Evolutionary conservation across 2,329 filamentous ascomycete species (phyloP).

Genomic region (Aspergillus clavatus): DNA sequence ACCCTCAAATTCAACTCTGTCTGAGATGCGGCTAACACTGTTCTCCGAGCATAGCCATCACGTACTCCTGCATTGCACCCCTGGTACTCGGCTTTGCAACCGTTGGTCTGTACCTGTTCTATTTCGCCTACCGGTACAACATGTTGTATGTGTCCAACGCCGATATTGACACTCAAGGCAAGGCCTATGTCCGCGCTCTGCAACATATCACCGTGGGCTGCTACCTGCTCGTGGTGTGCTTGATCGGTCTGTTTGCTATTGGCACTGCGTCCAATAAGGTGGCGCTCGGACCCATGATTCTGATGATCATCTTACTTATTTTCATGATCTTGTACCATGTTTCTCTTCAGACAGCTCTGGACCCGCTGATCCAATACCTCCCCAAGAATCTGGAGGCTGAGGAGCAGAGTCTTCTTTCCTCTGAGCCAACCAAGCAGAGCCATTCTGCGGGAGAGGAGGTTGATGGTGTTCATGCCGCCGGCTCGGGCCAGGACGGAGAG

Average conservation of each 20-base stretch:
- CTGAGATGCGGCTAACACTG: background rate
- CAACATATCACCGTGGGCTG: slow-evolving; percentile 80
- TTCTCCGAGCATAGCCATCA: slow-evolving; percentile 55
- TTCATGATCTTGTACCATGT: slow-evolving; percentile 74
- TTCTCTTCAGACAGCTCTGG: slow-evolving; percentile 64
- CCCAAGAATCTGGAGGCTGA: slow-evolving; percentile 66
- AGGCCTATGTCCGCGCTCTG: slow-evolving; percentile 80
- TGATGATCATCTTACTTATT: slow-evolving; percentile 72
- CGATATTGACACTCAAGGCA: slow-evolving; percentile 77
- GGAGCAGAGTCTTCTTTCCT: slow-evolving; percentile 46
- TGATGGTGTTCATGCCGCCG: slow-evolving; percentile 12
- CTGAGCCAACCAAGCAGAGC: slow-evolving; percentile 23
- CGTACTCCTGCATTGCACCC: slow-evolving; percentile 81
- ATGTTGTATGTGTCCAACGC: slow-evolving; percentile 81
- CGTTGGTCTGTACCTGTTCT: slow-evolving; percentile 73
- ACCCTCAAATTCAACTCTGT: too few relatives aligned
- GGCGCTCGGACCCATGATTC: slow-evolving; percentile 62
- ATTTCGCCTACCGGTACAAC: slow-evolving; percentile 86
- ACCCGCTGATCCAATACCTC: slow-evolving; percentile 71
- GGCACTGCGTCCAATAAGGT: slow-evolving; percentile 57
- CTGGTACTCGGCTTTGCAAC: slow-evolving; percentile 78
- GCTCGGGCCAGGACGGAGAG: slow-evolving; percentile 8
- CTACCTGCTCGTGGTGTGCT: slow-evolving; percentile 75
- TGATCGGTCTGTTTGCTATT: slow-evolving; percentile 79
- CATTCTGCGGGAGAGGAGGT: slow-evolving; percentile 20